Evolutionary conservation across 345 rosid species (phyloP), one percentile per base, ranked within the genome.

Genomic region (Citrus glauca): DNA sequence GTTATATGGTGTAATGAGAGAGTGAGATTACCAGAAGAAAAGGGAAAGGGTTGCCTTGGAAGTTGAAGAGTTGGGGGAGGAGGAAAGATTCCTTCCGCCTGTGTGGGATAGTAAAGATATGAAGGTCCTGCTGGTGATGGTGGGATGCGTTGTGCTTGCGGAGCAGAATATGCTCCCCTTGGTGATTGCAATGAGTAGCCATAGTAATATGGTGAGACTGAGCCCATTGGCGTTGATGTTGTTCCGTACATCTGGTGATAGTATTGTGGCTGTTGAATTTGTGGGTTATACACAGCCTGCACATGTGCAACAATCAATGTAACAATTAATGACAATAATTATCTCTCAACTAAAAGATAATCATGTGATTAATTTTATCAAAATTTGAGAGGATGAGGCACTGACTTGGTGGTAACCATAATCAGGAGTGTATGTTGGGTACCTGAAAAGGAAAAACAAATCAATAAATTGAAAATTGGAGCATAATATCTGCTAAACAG

Each of bases 321-420:
- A 5, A 17, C 66, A 13, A 28, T 62, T 62, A 6, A 64, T 71
- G 57, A 73, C 55, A 80, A 60, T 30, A 9, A 27, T 63, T 66
- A 20, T 71, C 22, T 71, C 22, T 53, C 59, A 35, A 32, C 33
- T 64, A 69, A 16, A 69, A 72, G 25, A 53, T 53, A 17, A 53
- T 53, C 57, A 53, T 53, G 22, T 5, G 57, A 53, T 53, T 53
- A 17, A 53, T 53, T 53, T 53, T 53, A 53, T 53, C 14, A 24
- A 32, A 40, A 50, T 61, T 16, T 55, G 62, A 75, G 73, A 73
- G 45, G 76, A 4, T 53, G 71, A 70, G 55, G 32, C 56, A 81
- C 86, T 87, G 66, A 92, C 97, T 86, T 89, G 95, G 76, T 86
- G 97, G 87, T 92, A 88, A 40, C 93, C 93, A 79, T 90, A 94